Conservation (phyloP, 2,329 filamentous ascomycete genomes). For the Dothiorella sarmentorum region DNA sequence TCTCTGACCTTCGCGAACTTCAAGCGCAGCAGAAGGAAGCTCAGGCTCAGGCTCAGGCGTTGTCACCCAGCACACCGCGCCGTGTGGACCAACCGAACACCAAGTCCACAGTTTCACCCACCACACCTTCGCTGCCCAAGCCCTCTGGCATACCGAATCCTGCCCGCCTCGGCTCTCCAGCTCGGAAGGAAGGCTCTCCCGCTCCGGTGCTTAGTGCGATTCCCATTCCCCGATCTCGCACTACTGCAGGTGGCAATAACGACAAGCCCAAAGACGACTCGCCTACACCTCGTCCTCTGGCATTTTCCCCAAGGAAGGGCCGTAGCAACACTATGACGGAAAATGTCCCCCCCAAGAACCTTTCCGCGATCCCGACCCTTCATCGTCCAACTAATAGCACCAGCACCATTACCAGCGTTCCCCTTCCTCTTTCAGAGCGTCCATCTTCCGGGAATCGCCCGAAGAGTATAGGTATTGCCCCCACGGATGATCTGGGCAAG, state of each 20-base stretch:
- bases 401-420: slow-evolving; percentile 3
- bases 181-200: slow-evolving; percentile 45
- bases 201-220: slow-evolving; percentile 16
- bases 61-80: slow-evolving; percentile 38
- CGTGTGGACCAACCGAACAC: slow-evolving; percentile 24
- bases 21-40: slow-evolving; percentile 39
- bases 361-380: slow-evolving; percentile 5
- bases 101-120: slow-evolving; percentile 24
- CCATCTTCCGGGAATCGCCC: slow-evolving; percentile 38
- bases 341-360: slow-evolving; percentile 2
- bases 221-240: too few species aligned
- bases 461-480: slow-evolving; percentile 23
- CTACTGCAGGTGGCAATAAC: neutral
- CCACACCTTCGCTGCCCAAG: slow-evolving; percentile 36
- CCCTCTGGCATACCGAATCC: slow-evolving; percentile 38
- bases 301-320: neutral
- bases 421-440: slow-evolving; percentile 7
- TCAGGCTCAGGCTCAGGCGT: slow-evolving; percentile 34
- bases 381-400: slow-evolving; percentile 1
- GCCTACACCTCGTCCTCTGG: neutral
- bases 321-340: slow-evolving; percentile 14
- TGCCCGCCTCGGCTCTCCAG: slow-evolving; percentile 42
- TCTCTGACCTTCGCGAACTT: slow-evolving; percentile 76
- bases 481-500: slow-evolving; percentile 15
- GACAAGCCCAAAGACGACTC: neutral